A percentile compares a stretch with the other conserved stretches of the same genome.
These are phyloP conservation scores for Agaricus subrufescens DNA, from an alignment of 768 basidiomycete species.

Conservation along the genomic window DNA sequence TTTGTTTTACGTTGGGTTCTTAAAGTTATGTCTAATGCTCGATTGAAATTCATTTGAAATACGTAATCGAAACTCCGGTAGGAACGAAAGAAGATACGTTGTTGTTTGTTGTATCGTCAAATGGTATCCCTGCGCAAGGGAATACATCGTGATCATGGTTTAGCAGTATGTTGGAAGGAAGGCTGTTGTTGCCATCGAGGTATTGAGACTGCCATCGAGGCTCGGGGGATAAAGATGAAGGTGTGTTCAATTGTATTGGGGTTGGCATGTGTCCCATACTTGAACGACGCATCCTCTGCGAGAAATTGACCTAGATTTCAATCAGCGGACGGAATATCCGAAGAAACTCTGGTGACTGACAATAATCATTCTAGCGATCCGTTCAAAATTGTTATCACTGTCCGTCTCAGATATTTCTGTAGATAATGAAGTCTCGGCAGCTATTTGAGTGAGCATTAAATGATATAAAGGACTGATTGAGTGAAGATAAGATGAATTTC, in stretches of 20 bases:
- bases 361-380: slow-evolving; percentile 20
- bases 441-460: neutral
- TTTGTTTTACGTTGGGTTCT: too few relatives aligned
- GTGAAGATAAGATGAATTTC: neutral
- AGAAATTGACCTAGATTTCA: neutral
- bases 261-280: neutral
- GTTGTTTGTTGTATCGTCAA: neutral
- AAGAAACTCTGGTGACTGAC: slow-evolving; percentile 8
- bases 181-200: neutral
- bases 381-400: slow-evolving; percentile 19
- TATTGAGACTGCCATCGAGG: neutral
- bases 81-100: too few relatives aligned
- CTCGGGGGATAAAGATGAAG: neutral
- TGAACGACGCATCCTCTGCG: neutral
- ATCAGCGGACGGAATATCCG: neutral
- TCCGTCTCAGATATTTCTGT: slow-evolving; percentile 8
- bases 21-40: too few relatives aligned
- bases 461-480: too few relatives aligned
- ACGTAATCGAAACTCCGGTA: too few relatives aligned
- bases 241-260: neutral
- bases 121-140: neutral
- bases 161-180: neutral
- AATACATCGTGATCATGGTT: neutral
- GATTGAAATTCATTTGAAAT: too few relatives aligned
- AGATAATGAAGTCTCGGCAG: neutral